These are phyloP conservation scores for Boletus edulis DNA, from an alignment of 768 basidiomycete genomes.

Conservation along the genomic window DNA sequence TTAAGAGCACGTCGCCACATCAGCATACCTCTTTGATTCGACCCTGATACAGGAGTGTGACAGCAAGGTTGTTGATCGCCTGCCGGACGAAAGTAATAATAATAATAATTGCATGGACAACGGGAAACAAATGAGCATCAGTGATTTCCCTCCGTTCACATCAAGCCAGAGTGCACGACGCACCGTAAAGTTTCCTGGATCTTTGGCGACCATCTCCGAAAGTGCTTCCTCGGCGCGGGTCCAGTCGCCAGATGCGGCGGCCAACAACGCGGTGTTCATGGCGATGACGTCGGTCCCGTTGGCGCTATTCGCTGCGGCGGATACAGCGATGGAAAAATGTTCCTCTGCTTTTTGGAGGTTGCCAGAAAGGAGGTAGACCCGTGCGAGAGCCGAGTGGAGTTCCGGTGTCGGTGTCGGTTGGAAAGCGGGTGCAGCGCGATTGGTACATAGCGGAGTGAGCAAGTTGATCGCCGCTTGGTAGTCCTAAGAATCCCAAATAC, in stretches of 20 bases:
- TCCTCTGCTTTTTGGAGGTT: constrained; percentile 55
- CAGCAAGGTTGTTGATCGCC: constrained; percentile 79
- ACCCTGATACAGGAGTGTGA: constrained; percentile 68
- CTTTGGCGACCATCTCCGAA: constrained; percentile 41
- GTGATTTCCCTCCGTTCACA: no score
- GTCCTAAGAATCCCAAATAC: constrained; percentile 45
- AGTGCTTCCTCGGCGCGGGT: constrained; percentile 45
- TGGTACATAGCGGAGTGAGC: constrained; percentile 63
- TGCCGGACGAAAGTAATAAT: constrained; percentile 14
- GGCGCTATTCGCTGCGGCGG: constrained; percentile 42
- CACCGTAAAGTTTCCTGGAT: constrained; percentile 62
- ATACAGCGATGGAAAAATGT: constrained; percentile 46
- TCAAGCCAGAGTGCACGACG: not conserved
- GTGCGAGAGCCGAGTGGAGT: constrained; percentile 66
- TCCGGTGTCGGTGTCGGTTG: constrained; percentile 41
- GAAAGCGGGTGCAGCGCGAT: constrained; percentile 22
- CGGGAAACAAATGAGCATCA: not conserved
- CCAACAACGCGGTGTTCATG: constrained; percentile 68
- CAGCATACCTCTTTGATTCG: constrained; percentile 61
- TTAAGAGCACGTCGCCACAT: not conserved
- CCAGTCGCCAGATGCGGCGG: constrained; percentile 74
- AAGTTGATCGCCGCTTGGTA: constrained; percentile 63
- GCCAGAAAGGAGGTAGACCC: constrained; percentile 75
- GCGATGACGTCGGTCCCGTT: constrained; percentile 45
- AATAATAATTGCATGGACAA: no score